A percentile compares a stretch with the other conserved stretches of the same genome.
These are phyloP conservation scores for Sporobolus alterniflorus DNA, from an alignment of 202 grass and related monocot genomes.

Conservation along the genomic window DNA sequence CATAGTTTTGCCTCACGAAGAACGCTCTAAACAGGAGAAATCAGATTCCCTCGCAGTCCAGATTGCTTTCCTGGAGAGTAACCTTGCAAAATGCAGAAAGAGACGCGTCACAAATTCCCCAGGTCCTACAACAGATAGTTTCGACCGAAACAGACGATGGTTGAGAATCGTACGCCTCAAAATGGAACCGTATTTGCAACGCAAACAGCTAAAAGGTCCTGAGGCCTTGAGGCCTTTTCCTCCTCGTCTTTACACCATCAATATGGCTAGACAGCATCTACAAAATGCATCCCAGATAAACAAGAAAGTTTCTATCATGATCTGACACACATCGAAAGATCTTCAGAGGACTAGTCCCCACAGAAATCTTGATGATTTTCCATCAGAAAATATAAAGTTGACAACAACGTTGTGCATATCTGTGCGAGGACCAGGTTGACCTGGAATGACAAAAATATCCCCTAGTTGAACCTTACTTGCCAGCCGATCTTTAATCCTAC, in stretches of 20 bases:
- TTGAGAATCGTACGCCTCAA: not conserved
- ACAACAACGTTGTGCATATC: slow-evolving; percentile 33
- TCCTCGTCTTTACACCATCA: not conserved
- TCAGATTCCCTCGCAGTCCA: no score
- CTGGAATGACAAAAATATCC: not conserved
- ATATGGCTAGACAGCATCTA: slow-evolving; percentile 5
- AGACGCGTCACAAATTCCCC: not conserved
- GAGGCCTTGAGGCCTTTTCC: not conserved
- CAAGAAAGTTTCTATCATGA: not conserved
- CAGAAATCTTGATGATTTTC: slow-evolving; percentile 13
- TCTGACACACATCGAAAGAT: slow-evolving; percentile 25
- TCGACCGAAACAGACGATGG: not conserved
- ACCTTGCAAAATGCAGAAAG: not conserved
- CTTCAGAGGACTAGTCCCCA: not conserved
- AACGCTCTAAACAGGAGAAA: no score
- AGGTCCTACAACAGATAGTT: not conserved
- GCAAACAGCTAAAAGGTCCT: not conserved
- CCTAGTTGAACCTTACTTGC: not conserved
- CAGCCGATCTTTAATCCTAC: not conserved
- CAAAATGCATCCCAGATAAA: not conserved
- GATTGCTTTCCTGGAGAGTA: no score
- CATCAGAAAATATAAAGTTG: slow-evolving; percentile 9
- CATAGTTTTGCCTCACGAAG: no score
- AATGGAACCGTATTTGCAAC: not conserved
- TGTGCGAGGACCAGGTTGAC: slow-evolving; percentile 8